Conservation (phyloP, 495 filamentous ascomycete genomes). For the Penicillium ucsense region DNA sequence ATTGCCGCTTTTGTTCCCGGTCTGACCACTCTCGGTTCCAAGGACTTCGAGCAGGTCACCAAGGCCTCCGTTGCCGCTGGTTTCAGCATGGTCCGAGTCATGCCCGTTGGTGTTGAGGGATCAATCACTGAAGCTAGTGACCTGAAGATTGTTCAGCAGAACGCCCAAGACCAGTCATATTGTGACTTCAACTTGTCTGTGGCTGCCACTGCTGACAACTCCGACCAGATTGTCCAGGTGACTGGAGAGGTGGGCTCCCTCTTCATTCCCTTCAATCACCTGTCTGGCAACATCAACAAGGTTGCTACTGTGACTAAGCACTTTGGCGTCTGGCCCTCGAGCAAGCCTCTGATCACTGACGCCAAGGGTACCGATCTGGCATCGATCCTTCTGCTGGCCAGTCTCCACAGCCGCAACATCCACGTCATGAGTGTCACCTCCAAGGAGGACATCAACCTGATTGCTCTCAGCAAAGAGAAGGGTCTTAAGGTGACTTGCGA, state of each 20-base stretch:
- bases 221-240: slow-evolving; percentile 63
- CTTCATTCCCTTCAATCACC: slow-evolving; percentile 82
- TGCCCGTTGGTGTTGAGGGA: slow-evolving; percentile 65
- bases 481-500: slow-evolving; percentile 79
- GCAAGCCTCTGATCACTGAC: slow-evolving; percentile 80
- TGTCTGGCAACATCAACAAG: slow-evolving; percentile 80
- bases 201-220: slow-evolving; percentile 66
- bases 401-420: slow-evolving; percentile 73
- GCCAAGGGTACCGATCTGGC: slow-evolving; percentile 76
- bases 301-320: slow-evolving; percentile 74
- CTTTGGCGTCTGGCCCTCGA: slow-evolving; percentile 70
- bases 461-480: slow-evolving; percentile 73
- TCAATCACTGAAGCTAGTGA: slow-evolving; percentile 65
- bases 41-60: slow-evolving; percentile 61
- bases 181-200: slow-evolving; percentile 87
- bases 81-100: slow-evolving; percentile 76
- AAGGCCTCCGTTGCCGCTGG: slow-evolving; percentile 68
- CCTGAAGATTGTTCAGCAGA: slow-evolving; percentile 67
- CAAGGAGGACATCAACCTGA: slow-evolving; percentile 73
- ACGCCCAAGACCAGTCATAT: slow-evolving; percentile 53
- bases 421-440: slow-evolving; percentile 76
- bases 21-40: slow-evolving; percentile 51
- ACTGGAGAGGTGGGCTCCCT: slow-evolving; percentile 70
- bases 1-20: slow-evolving; percentile 74
- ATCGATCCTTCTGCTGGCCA: slow-evolving; percentile 69